Evolutionary conservation across 176 grass and related monocot genomes (phyloP), one percentile per base, ranked within the genome.

Genomic region (Oryza longistaminata): DNA sequence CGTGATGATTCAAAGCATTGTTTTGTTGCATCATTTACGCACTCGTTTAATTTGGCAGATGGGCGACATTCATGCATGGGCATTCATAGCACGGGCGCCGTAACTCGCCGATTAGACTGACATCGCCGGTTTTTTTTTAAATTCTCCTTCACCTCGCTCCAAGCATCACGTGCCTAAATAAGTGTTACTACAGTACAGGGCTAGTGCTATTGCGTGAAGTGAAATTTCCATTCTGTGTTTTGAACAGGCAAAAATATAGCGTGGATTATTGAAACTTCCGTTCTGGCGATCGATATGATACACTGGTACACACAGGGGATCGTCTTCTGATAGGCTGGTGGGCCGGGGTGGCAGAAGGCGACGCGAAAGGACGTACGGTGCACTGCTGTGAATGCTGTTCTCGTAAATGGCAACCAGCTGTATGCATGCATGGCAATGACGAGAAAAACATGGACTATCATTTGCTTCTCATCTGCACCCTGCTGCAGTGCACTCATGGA

Each of bases 361-460:
- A 76, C 82, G 66, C 13, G 49, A 2, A 7, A 11, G 40, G n/a
- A 43, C 34, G 64, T 49, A 85, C 65, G 35, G 4, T 33, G 42
- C 55, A 52, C 29, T 7, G 45, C 31, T 17, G 17, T 67, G 15
- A 58, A 39, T 21, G 29, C 53, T 35, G 50, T 5, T 46, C 19
- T 29, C 39, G 76, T 55, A 6, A 66, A n/a, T 86, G 77, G 44
- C 69, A 11, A 67, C 55, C 77, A 81, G 70, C 77, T 87, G 85
- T 86, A 19, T 39, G 72, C 24, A 26, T 26, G 65, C 75, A 71
- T 35, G 25, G 4, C 25, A 11, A 22, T 11, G 58, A 1, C 8
- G 40, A 0, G 2, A 50, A 37, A 62, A 45, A 19, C 29, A 42
- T 34, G 22, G 19, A 35, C 10, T 31, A 4, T 3, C 21, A 34